A percentile compares a stretch with the other conserved stretches of the same genome.
Conservation (phyloP, 2,329 filamentous ascomycete species). For the Phaeophleospora eucalypticola region DNA sequence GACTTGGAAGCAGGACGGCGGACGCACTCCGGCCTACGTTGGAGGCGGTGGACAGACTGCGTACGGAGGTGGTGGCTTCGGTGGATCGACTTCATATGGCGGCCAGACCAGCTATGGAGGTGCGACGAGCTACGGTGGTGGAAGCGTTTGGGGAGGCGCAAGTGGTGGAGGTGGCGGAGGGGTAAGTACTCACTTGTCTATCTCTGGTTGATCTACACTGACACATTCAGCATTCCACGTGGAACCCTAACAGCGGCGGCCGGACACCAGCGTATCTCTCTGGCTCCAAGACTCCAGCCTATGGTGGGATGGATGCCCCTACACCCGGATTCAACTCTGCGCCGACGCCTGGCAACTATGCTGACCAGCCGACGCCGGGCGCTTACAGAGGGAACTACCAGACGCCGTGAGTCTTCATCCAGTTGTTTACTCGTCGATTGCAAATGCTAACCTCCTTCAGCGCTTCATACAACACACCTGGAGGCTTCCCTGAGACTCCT, state of each 20-base stretch:
- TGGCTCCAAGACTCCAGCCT: slow-evolving; percentile 75
- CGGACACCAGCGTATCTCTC: slow-evolving; percentile 52
- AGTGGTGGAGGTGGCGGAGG: slow-evolving; percentile 20
- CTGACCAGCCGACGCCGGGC: slow-evolving; percentile 35
- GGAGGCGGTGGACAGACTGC: slow-evolving; percentile 41
- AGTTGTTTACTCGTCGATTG: too few species aligned
- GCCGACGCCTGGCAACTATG: slow-evolving; percentile 39
- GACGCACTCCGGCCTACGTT: slow-evolving; percentile 44
- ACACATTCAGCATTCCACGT: slow-evolving; percentile 32
- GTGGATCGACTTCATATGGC: slow-evolving; percentile 43
- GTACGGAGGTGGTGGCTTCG: slow-evolving; percentile 46
- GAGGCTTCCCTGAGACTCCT: slow-evolving; percentile 52
- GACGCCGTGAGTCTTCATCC: slow-evolving; percentile 23
- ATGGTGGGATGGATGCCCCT: slow-evolving; percentile 63
- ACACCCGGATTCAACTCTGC: slow-evolving; percentile 40
- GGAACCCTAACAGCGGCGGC: slow-evolving; percentile 34
- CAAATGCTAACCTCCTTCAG: neutral
- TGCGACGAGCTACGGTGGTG: slow-evolving; percentile 49
- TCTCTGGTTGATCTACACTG: too few species aligned
- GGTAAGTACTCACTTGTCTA: too few species aligned
- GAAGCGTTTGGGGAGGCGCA: slow-evolving; percentile 29
- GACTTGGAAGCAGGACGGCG: slow-evolving; percentile 54
- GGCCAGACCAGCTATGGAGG: slow-evolving; percentile 64
- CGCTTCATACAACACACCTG: slow-evolving; percentile 31
- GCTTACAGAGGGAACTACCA: slow-evolving; percentile 38